Base-by-base conservation (phyloP, 78 protist species). In the Planoprotostelium fungivorum region DNA sequence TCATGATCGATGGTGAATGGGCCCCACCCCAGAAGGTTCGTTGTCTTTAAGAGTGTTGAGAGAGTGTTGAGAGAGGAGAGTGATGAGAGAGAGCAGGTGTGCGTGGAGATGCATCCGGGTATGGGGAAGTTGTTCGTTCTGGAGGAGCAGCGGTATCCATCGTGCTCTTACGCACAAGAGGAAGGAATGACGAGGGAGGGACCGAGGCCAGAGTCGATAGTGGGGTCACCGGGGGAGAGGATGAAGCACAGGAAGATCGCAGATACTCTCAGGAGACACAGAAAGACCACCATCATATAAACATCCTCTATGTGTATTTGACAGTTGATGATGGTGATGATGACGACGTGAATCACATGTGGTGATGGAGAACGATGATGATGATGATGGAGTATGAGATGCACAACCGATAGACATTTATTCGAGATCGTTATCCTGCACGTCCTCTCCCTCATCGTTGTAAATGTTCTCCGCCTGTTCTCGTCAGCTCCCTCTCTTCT, bases 401-500 rank as follows among this genome's bases (percentile, higher is more conserved):
- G n/a, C n/a, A n/a, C n/a, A n/a, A n/a, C n/a, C n/a, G n/a, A n/a
- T 51, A 51, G 16, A 51, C 16, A 16, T 51, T 51, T 51, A 51
- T 51, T 51, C 73, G 73, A 51, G 73, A 25, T 51, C 73, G 5
- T 51, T 5, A 16, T 51, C 63, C 31, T 88, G 90, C 5, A 83
- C 93, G 86, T 89, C 95, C 23, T 88, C 95, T 10, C 88, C 93
- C 87, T 90, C 91, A n/a, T 94, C 96, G 38, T 94, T 88, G 83
- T 94, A 94, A 85, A 94, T 94, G 86, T 94, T 94, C 88, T 91
- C 94, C 29, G 94, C 98, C 96, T 85, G 87, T 16, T 5, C 16
- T 16, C 16, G 5, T 37, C 37, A 85, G 36, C 16, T 5, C 5
- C 37, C 5, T 37, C 16, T 5, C 16, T 5, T 5, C 16, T 25